A percentile compares a stretch with the other conserved stretches of the same genome.
Conservation (phyloP, 2,329 filamentous ascomycete genomes). For the Chaetoscypha palmicola region DNA sequence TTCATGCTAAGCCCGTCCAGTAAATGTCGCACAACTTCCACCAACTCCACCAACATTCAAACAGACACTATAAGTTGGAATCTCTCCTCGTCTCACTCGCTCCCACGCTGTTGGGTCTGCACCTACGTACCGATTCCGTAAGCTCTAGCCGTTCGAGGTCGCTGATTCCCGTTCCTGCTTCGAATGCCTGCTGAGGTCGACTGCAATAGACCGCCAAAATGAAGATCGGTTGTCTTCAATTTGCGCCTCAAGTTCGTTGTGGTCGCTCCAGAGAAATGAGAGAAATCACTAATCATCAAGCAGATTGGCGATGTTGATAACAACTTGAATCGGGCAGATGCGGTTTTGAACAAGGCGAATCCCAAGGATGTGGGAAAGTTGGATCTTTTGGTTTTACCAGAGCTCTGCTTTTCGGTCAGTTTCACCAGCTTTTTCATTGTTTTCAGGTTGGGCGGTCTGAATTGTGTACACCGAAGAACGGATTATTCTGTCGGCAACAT, state of each 20-base stretch:
- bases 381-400: slow-evolving; percentile 67
- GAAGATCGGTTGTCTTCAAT: slow-evolving; percentile 66
- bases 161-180: too few species aligned
- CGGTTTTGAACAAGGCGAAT: slow-evolving; percentile 48
- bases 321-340: slow-evolving; percentile 63
- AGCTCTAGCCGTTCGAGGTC: too few species aligned
- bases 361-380: slow-evolving; percentile 47
- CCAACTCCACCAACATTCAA: background rate
- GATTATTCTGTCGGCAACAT: too few species aligned
- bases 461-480: too few species aligned
- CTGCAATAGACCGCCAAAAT: slow-evolving; percentile 34
- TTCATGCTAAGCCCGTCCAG: background rate
- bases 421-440: too few species aligned
- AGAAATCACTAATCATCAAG: background rate
- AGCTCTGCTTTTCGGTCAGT: slow-evolving; percentile 59
- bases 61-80: background rate
- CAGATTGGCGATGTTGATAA: slow-evolving; percentile 62
- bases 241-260: slow-evolving; percentile 50
- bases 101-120: background rate
- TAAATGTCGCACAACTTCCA: background rate
- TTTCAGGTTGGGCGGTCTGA: too few species aligned
- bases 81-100: background rate
- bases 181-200: background rate
- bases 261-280: background rate
- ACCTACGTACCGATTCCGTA: too few species aligned